A percentile compares a stretch with the other conserved stretches of the same genome.
phyloP scores from a whole-genome alignment of 768 basidiomycete species.

The Tylopilus subfusipes region DNA sequence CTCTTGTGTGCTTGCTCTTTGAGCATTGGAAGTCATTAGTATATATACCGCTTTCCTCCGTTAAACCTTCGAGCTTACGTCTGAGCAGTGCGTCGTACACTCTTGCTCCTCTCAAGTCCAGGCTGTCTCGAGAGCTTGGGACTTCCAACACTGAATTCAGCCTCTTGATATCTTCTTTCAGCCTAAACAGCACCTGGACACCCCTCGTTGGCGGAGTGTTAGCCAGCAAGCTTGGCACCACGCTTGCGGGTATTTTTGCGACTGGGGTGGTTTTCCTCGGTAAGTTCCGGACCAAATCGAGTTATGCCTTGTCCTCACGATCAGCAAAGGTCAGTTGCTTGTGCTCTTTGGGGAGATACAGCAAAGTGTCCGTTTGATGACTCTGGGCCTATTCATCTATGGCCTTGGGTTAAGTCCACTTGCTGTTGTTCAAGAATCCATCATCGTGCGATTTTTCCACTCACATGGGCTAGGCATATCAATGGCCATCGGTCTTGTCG shows the following conservation, averaged over 20 bases:
- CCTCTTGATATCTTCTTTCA: constrained; percentile 72
- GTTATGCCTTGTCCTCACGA: constrained; percentile 4
- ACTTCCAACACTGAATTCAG: constrained; percentile 77
- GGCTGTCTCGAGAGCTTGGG: constrained; percentile 63
- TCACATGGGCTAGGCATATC: constrained; percentile 72
- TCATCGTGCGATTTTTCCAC: constrained; percentile 79
- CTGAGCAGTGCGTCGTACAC: constrained; percentile 60
- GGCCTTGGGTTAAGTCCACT: constrained; percentile 78
- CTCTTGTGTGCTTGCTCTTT: constrained; percentile 69
- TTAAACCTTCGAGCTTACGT: constrained; percentile 1
- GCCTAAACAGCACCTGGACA: constrained; percentile 73
- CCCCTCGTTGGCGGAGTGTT: constrained; percentile 75
- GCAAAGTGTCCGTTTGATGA: constrained; percentile 63
- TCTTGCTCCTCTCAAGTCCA: constrained; percentile 74
- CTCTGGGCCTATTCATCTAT: constrained; percentile 73
- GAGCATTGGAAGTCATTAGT: constrained; percentile 79
- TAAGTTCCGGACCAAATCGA: constrained; percentile 20
- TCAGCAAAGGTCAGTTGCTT: constrained; percentile 52
- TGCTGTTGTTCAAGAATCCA: constrained; percentile 80
- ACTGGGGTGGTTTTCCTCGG: constrained; percentile 69
- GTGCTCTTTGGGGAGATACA: constrained; percentile 64
- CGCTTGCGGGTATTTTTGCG: constrained; percentile 65
- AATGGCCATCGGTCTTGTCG: constrained; percentile 79
- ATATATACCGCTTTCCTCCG: constrained; percentile 18
- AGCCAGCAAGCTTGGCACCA: constrained; percentile 68